Percentiles rank a stretch among this genome's conserved stretches.
Evolutionary conservation across 768 basidiomycete genomes (phyloP).

Genomic region (Auricularia auricula-judae): DNA sequence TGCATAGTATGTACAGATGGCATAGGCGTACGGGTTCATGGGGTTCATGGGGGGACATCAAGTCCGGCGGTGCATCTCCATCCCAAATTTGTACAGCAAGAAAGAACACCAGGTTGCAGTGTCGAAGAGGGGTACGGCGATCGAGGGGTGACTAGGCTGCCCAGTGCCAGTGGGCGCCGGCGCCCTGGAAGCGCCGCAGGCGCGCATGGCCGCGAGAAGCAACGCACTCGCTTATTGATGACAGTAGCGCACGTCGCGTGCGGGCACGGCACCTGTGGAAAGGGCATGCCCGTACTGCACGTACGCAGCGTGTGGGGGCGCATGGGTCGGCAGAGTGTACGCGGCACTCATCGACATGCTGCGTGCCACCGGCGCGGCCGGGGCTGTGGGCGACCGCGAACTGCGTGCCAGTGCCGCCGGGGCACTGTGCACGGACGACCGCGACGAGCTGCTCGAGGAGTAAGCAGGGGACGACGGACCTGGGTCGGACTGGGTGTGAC

Average conservation of each 20-base stretch:
- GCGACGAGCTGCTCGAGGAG: neutral
- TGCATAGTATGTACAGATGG: neutral
- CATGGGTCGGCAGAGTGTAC: neutral
- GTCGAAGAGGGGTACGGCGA: neutral
- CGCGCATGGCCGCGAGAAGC: neutral
- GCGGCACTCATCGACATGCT: neutral
- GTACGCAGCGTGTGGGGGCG: neutral
- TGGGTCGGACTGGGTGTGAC: neutral
- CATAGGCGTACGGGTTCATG: neutral
- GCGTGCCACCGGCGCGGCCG: neutral
- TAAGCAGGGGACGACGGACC: neutral
- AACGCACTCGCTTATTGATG: neutral
- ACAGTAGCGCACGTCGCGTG: neutral
- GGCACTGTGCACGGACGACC: neutral
- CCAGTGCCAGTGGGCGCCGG: neutral
- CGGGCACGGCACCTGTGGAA: neutral
- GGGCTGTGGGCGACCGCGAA: neutral
- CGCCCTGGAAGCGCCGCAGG: neutral
- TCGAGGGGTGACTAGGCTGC: neutral
- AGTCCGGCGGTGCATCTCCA: neutral
- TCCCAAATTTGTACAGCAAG: neutral
- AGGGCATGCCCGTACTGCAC: neutral
- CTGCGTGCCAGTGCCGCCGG: neutral
- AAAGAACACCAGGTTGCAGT: neutral
- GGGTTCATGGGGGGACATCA: neutral